Conservation (phyloP, 768 basidiomycete genomes). For the Coprinellus micaceus region DNA sequence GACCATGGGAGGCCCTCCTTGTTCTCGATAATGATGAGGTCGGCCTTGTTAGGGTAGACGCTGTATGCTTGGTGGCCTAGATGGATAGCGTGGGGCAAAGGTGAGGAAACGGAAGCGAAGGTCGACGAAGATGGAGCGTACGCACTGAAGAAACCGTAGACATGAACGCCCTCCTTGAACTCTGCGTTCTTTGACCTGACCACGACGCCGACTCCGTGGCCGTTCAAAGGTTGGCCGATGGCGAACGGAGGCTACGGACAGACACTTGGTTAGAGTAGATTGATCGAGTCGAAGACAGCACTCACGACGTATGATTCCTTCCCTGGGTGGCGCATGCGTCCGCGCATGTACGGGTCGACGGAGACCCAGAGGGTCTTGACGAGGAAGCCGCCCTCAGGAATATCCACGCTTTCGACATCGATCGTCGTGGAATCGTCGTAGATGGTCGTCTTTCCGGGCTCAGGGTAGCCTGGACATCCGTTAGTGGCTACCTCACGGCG, state of each 20-base stretch:
- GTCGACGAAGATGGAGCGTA: slow-evolving; percentile 14
- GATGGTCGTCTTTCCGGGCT: slow-evolving; percentile 36
- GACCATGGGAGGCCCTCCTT: slow-evolving; percentile 39
- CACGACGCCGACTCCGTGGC: slow-evolving; percentile 29
- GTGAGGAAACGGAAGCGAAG: background rate
- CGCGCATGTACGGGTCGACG: slow-evolving; percentile 43
- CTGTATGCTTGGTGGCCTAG: slow-evolving; percentile 34
- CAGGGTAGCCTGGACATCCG: slow-evolving; percentile 20
- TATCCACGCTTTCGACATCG: slow-evolving; percentile 36
- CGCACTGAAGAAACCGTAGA: slow-evolving; percentile 10
- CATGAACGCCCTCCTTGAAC: slow-evolving; percentile 16
- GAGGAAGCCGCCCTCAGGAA: slow-evolving; percentile 35
- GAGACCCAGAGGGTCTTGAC: slow-evolving; percentile 43
- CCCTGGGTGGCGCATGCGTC: slow-evolving; percentile 30
- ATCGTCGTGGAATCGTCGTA: slow-evolving; percentile 39
- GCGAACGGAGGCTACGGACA: slow-evolving; percentile 9
- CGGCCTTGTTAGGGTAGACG: slow-evolving; percentile 20
- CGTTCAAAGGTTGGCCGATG: slow-evolving; percentile 14
- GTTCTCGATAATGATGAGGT: slow-evolving; percentile 28
- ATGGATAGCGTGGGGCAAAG: background rate
- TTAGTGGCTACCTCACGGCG: too few species aligned
- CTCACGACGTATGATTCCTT: slow-evolving; percentile 18
- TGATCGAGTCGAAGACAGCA: background rate
- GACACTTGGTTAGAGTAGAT: too few species aligned
- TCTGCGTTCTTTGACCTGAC: slow-evolving; percentile 16